Evolutionary conservation across 2,329 filamentous ascomycete species (phyloP).

Genomic region (Aspergillus sp.): DNA sequence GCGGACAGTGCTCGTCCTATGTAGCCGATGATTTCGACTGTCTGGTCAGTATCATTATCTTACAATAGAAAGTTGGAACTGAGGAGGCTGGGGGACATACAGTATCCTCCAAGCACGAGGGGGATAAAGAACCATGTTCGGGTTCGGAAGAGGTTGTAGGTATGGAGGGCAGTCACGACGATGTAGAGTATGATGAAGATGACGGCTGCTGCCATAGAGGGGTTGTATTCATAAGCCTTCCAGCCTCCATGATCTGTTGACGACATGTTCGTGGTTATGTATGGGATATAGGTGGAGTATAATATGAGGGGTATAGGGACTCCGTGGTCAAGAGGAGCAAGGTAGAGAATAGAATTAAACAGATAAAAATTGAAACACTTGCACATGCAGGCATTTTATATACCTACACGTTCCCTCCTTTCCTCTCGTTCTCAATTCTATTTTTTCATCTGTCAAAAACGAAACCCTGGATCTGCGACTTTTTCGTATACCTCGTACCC

Average conservation of each 20-base stretch:
- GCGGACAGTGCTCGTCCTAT: constrained; percentile 42
- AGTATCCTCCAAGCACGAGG: constrained; percentile 28
- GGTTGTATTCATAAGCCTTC: constrained; percentile 17
- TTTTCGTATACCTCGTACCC: constrained; percentile 15
- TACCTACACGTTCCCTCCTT: neutral
- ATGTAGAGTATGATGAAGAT: constrained; percentile 19
- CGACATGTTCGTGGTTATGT: neutral
- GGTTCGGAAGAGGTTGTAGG: constrained; percentile 16
- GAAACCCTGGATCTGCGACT: neutral
- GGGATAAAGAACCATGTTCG: constrained; percentile 23
- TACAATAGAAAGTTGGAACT: neutral
- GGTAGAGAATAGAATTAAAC: neutral
- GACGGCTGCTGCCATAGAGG: constrained; percentile 18
- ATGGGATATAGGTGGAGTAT: neutral
- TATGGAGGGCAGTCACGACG: constrained; percentile 12
- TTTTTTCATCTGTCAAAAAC: neutral
- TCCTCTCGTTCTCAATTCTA: neutral
- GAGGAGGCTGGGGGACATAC: constrained; percentile 18
- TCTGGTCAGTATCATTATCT: neutral
- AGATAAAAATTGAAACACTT: neutral
- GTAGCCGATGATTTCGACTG: constrained; percentile 50
- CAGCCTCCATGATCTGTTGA: constrained; percentile 1
- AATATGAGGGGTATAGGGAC: neutral
- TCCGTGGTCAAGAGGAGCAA: neutral
- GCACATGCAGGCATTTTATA: neutral